phyloP scores from a whole-genome alignment of 768 basidiomycete genomes.

The Xerocomus spinulosus region DNA sequence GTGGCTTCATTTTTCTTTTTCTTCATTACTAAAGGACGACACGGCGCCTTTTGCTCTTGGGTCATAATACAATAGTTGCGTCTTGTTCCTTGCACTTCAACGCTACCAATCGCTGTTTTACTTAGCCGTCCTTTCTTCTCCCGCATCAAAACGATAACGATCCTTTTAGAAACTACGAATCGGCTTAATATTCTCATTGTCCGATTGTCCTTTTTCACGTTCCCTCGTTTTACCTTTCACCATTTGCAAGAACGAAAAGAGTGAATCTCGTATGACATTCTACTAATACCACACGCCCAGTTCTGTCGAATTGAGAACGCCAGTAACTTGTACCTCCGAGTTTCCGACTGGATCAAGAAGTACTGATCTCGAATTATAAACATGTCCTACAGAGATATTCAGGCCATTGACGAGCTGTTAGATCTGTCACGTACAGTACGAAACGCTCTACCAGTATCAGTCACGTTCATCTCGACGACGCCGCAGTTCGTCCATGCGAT shows the following conservation, averaged over 20 bases:
- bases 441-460: too few species aligned
- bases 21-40: constrained; percentile 24
- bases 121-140: constrained; percentile 9
- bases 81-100: constrained; percentile 22
- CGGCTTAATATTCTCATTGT: constrained; percentile 19
- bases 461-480: too few species aligned
- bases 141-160: constrained; percentile 24
- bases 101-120: constrained; percentile 32
- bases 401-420: too few species aligned
- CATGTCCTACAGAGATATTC: too few species aligned
- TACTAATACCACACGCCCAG: constrained; percentile 1
- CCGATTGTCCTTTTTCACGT: constrained; percentile 4
- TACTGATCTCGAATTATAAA: too few species aligned
- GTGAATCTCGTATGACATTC: not conserved
- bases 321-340: too few species aligned
- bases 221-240: not conserved
- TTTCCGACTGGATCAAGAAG: too few species aligned
- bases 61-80: constrained; percentile 27
- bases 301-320: too few species aligned
- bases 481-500: too few species aligned
- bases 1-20: constrained; percentile 5
- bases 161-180: constrained; percentile 23
- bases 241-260: constrained; percentile 5
- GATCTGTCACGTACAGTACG: too few species aligned
- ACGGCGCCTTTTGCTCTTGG: constrained; percentile 19